Evolutionary conservation across 805 yeast species (phyloP), one percentile per base, ranked within the genome.

Genomic region (Nakazawaea ernobii): DNA sequence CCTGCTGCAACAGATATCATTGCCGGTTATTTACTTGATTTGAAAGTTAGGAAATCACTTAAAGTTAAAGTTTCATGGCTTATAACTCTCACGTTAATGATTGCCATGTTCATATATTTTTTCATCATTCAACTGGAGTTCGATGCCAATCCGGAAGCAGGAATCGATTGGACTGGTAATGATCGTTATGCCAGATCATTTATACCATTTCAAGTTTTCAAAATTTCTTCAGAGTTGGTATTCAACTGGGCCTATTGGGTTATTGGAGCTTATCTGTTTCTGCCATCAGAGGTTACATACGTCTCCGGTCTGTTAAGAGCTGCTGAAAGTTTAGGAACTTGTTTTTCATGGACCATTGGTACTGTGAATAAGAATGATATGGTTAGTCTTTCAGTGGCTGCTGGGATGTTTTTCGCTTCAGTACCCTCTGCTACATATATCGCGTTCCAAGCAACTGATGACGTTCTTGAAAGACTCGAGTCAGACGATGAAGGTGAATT

Each of bases 241-340:
- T 55, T 55, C 49, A 54, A 55, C 32, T 56, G 59, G 58, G 17
- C 49, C 26, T 55, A 56, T 36, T 58, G 60, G 60, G 51, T 53
- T 7, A 45, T 55, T 37, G 58, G 61, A 11, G 49, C 51, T 10
- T 54, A 46, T 30, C 54, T 50, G 14, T 56, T 54, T 37, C 9
- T 36, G 2, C 35, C 53, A 6, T 40, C 48, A 3, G 61, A 33
- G 14, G 17, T 33, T 33, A 13, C 36, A n/a, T 13, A 13, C 14
- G 36, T 8, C 8, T 10, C 36, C 14, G n/a, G 17, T 13, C 9
- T 14, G 17, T 8, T 33, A 3, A n/a, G 36, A 13, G 11, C 17
- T n/a, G 11, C 14, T 13, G 36, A 33, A 33, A 13, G 17, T n/a
- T 14, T 33, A 13, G 36, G 17, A 8, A n/a, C 11, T 8, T 33